Conservation (phyloP, 2,329 filamentous ascomycete species). For the Pseudogymnoascus sp. region DNA sequence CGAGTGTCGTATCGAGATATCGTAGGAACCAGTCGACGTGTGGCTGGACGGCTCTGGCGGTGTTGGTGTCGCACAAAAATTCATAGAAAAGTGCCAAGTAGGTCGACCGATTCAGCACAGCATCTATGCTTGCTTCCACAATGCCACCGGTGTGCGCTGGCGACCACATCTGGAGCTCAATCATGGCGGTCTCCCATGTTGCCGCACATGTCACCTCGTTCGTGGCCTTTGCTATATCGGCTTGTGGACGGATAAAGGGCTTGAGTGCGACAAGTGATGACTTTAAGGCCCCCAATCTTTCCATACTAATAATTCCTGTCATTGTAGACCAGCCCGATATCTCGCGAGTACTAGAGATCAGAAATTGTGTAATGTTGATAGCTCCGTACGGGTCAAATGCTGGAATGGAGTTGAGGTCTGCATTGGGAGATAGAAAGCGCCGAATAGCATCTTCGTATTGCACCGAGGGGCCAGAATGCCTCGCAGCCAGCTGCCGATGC, state of each 20-base stretch:
- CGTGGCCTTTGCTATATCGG: conserved; percentile 1
- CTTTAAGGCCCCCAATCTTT: conserved; percentile 31
- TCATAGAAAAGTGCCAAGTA: conserved; percentile 27
- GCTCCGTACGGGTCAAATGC: conserved; percentile 35
- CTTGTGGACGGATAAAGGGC: conserved; percentile 24
- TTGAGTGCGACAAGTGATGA: conserved; percentile 31
- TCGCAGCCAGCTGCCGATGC: conserved; percentile 26
- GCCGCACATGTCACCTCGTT: conserved; percentile 26
- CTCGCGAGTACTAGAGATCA: conserved; percentile 35
- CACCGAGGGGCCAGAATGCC: conserved; percentile 16
- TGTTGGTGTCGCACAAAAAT: conserved; percentile 28
- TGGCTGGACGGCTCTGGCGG: conserved; percentile 27
- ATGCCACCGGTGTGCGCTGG: conserved; percentile 34
- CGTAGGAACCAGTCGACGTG: conserved; percentile 34
- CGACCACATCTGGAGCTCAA: conserved; percentile 36
- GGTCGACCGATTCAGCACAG: conserved; percentile 28
- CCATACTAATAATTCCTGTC: conserved; percentile 35
- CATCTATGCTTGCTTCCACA: conserved; percentile 31
- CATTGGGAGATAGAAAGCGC: conserved; percentile 29
- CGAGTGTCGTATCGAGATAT: conserved; percentile 27
- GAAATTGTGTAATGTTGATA: conserved; percentile 35
- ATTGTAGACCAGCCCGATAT: conserved; percentile 37
- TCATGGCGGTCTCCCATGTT: conserved; percentile 36
- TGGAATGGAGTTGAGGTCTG: conserved; percentile 24
- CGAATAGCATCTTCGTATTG: conserved; percentile 33